phyloP scores from a whole-genome alignment of 1,139 yeast species.

The Saccharomyces hybrid region DNA sequence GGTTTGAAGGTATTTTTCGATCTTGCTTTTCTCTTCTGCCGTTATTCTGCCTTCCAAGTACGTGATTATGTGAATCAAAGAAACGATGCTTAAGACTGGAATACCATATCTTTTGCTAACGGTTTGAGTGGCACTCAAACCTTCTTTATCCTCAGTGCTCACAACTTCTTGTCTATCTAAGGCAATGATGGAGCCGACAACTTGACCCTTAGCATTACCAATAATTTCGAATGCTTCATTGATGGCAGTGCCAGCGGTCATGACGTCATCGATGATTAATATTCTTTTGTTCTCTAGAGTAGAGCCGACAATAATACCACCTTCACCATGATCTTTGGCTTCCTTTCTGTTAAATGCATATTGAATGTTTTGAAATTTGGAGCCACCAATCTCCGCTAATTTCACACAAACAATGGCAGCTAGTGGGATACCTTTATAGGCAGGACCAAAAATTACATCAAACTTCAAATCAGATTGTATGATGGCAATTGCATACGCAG shows the following conservation, averaged over 20 bases:
- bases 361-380: constrained; percentile 54
- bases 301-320: constrained; percentile 89
- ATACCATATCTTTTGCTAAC: constrained; percentile 65
- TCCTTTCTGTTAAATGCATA: constrained; percentile 83
- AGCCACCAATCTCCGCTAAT: constrained; percentile 83
- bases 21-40: constrained; percentile 45
- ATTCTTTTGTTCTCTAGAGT: constrained; percentile 61
- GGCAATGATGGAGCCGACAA: constrained; percentile 82
- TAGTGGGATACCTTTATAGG: constrained; percentile 93
- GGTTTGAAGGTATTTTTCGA: constrained; percentile 50
- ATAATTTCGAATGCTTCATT: constrained; percentile 87
- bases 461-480: constrained; percentile 73
- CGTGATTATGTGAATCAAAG: constrained; percentile 63
- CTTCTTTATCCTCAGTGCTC: constrained; percentile 37
- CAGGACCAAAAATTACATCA: constrained; percentile 93
- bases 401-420: constrained; percentile 91
- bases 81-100: constrained; percentile 78
- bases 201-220: constrained; percentile 57
- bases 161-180: constrained; percentile 90
- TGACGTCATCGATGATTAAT: constrained; percentile 88
- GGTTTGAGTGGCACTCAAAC: constrained; percentile 69
- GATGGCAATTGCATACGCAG: constrained; percentile 83
- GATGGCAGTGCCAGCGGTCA: constrained; percentile 98
- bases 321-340: constrained; percentile 97
- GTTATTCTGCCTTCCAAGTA: constrained; percentile 52